A percentile compares a stretch with the other conserved stretches of the same genome.
phyloP scores from a whole-genome alignment of 73 alveolate genomes.

The Paramecium sonneborni region DNA sequence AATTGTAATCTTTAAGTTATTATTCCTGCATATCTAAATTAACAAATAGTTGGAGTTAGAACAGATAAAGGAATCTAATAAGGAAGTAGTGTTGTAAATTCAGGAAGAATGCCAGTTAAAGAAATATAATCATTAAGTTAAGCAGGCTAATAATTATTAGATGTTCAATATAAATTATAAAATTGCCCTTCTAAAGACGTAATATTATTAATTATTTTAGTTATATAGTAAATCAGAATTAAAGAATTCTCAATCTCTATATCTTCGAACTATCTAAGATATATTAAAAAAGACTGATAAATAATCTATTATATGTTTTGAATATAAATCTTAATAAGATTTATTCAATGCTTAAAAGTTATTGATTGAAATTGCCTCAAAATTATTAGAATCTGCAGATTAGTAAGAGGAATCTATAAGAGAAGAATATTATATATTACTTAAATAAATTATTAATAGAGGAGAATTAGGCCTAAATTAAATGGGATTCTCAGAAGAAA shows the following conservation, averaged over 20 bases:
- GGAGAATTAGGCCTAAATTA: constrained; percentile 76
- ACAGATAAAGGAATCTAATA: constrained; percentile 79
- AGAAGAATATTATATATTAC: constrained; percentile 67
- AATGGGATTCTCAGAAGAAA: constrained; percentile 65
- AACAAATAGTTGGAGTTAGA: constrained; percentile 69
- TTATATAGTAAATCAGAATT: not conserved
- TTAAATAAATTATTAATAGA: constrained; percentile 70
- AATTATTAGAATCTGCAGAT: constrained; percentile 72
- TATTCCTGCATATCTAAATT: constrained; percentile 43
- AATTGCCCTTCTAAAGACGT: not conserved
- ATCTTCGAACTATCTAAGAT: not conserved
- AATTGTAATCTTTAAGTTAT: constrained; percentile 25
- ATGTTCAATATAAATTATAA: constrained; percentile 8
- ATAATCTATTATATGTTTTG: constrained; percentile 77
- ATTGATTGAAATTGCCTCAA: constrained; percentile 71
- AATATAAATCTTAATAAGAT: constrained; percentile 70
- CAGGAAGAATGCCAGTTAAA: constrained; percentile 11
- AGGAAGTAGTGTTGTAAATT: constrained; percentile 70
- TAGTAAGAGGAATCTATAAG: constrained; percentile 71
- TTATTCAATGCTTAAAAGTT: constrained; percentile 67
- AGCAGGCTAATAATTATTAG: constrained; percentile 22
- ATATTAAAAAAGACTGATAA: constrained; percentile 57
- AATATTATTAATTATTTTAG: not conserved
- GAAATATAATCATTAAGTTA: constrained; percentile 16
- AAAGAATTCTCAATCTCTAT: constrained; percentile 48